Base-by-base conservation (phyloP, 1,139 yeast genomes). In the Suhomyces terraborum region DNA sequence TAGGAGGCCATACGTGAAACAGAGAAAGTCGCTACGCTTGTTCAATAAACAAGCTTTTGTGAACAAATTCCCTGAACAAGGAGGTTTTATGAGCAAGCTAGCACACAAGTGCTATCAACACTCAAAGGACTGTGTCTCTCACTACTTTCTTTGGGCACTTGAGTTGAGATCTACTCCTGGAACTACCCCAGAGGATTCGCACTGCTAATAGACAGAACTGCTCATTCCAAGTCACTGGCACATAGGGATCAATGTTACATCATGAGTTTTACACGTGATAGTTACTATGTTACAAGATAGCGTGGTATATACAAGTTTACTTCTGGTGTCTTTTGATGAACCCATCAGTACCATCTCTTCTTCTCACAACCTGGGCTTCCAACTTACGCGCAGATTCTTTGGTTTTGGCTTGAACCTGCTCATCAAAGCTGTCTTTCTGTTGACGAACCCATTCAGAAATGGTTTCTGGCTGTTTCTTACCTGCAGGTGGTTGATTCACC, bases 251-350 rank as follows among this genome's bases (percentile, higher is more conserved):
- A n/a, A 4, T 8, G 23, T 21, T 21, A 21, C 23, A 4, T 8
- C 8, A 4, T 21, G 23, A 9, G 23, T 8, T 21, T 21, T 24
- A 16, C 27, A 24, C 27, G 27, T 24, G 16, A 24, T 12, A 13
- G 16, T 24, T 24, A 24, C 41, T 41, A 41, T 41, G 24, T 33
- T 41, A 37, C 41, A 41, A 28, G 41, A 17, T 27, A 24, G 8
- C 13, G 14, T 19, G 26, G 13, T 41, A 41, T 41, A 24, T 41
- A 41, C 45, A 41, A 27, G 41, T 17, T 30, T 44, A 35, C 34
- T 35, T 39, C 47, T 61, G 64, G 50, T 71, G 77, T 56, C 69
- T 70, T 57, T 69, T 72, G 41, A 73, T 62, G 48, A 67, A 73
- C 27, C 72, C 71, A 40, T 59, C 63, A 40, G 53, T 58, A 19